Percentiles rank a stretch among this genome's conserved stretches.
Evolutionary conservation across 2,329 filamentous ascomycete genomes (phyloP).

Genomic region (Neopestalotiopsis clavispora): DNA sequence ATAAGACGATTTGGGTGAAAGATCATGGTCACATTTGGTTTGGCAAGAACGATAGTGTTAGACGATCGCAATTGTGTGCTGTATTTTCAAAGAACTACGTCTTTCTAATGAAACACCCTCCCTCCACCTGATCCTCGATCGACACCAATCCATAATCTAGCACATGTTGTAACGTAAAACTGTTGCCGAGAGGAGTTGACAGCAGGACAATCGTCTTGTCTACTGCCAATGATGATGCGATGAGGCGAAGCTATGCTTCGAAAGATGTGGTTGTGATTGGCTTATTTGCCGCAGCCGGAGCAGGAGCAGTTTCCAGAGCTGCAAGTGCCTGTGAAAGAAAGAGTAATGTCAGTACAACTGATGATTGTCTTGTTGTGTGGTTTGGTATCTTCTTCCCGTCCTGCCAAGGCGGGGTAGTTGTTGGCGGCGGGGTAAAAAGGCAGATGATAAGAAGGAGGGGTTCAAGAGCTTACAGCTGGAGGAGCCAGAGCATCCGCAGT

Average conservation of each 20-base stretch:
- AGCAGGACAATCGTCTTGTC: neutral
- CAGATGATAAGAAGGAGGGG: conserved; percentile 11
- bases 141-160: neutral
- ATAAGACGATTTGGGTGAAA: too few relatives aligned
- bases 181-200: neutral
- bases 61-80: neutral
- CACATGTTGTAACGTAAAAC: neutral
- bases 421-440: conserved; percentile 3
- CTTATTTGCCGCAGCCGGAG: conserved; percentile 42
- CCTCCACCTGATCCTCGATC: conserved; percentile 11
- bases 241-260: conserved; percentile 10
- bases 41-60: neutral
- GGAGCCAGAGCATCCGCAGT: conserved; percentile 42
- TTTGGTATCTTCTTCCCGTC: too few relatives aligned
- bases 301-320: conserved; percentile 35
- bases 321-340: conserved; percentile 29
- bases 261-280: conserved; percentile 2
- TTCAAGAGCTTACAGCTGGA: conserved; percentile 36
- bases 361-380: neutral
- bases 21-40: neutral
- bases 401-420: conserved; percentile 10
- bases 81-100: conserved; percentile 10
- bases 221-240: neutral
- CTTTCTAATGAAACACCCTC: conserved; percentile 16
- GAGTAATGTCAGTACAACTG: neutral